A percentile compares a stretch with the other conserved stretches of the same genome.
Conservation (phyloP, 164 flowering plant genomes). For the Cinnamomum micranthum region DNA sequence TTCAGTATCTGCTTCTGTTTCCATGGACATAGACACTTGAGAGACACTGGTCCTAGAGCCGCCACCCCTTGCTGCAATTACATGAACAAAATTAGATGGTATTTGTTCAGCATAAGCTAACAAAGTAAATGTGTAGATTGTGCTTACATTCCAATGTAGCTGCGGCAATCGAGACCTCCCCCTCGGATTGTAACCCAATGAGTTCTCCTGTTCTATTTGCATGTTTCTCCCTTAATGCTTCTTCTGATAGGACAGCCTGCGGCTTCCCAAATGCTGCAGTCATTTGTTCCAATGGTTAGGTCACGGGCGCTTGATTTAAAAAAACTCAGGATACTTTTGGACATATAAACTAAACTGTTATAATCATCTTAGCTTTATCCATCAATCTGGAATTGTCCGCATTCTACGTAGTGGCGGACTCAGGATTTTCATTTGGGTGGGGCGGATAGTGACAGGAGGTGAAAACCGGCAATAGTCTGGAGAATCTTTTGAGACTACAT, state of each 20-base stretch:
- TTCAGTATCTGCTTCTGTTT: neutral
- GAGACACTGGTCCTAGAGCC: neutral
- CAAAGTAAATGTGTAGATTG: neutral
- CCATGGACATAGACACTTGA: neutral
- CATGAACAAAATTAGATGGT: too few relatives aligned
- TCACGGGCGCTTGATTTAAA: neutral
- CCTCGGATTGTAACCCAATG: constrained; percentile 5
- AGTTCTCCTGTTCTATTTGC: constrained; percentile 8
- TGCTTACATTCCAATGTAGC: neutral
- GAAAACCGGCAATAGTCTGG: too few relatives aligned
- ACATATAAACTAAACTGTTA: neutral
- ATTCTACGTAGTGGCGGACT: too few relatives aligned
- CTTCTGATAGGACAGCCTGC: constrained; percentile 9
- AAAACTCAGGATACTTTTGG: neutral
- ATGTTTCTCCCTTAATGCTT: constrained; percentile 7
- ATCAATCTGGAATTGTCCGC: too few relatives aligned
- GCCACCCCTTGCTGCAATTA: neutral
- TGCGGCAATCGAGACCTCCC: neutral
- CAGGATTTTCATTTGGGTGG: too few relatives aligned
- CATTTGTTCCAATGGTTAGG: neutral
- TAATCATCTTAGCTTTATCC: too few relatives aligned
- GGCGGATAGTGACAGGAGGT: too few relatives aligned
- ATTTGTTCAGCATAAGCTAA: neutral
- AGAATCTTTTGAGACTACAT: too few relatives aligned
- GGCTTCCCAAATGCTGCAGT: constrained; percentile 14